Base-by-base conservation (phyloP, 257 asterid genomes). In the Forsythia viridissima region DNA sequence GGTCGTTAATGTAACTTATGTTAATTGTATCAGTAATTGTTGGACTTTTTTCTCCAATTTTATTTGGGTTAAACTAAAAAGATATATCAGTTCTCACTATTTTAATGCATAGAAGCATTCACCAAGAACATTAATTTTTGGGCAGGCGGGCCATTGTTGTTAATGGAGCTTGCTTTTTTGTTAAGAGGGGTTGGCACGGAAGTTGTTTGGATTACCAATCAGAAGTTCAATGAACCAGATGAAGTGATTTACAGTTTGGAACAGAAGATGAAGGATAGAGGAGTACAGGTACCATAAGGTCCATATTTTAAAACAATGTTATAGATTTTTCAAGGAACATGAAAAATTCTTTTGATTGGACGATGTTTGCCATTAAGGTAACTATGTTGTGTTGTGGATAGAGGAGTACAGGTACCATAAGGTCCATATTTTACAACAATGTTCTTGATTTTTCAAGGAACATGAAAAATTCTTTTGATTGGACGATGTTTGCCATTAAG, bases 121-220 rank as follows among this genome's bases (percentile, higher is more conserved):
- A 48, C n/a, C 5, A 15, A 48, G 20, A 48, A 4, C 2, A 1
- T 4, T 48, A 1, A 30, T 30, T 48, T 48, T 48, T 48, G 13
- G 8, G 34, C 79, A 90, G 97, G 97, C 78, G 98, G 96, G 13
- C 97, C 97, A n/a, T 86, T 93, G 74, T 86, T 91, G 4, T 80
- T 93, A 59, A 91, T 91, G 97, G 97, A 93, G 80, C 97, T 91
- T 57, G 97, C 97, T 8, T 93, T 93, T 83, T 82, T 93, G 85
- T 81, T 93, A 71, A 86, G 97, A 89, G 90, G 69, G 74, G 7
- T 48, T 48, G 57, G n/a, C 57, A 92, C n/a, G 15, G 52, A 94
- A 72, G 94, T 93, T 61, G 84, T 87, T 30, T 91, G 98, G 98
- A 80, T 93, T 79, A 93, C 97, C 55, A 85, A 90, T 77, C 98